A percentile compares a stretch with the other conserved stretches of the same genome.
phyloP scores from a whole-genome alignment of 1,284 basidiomycete species.

The Rhizopogon parksii region DNA sequence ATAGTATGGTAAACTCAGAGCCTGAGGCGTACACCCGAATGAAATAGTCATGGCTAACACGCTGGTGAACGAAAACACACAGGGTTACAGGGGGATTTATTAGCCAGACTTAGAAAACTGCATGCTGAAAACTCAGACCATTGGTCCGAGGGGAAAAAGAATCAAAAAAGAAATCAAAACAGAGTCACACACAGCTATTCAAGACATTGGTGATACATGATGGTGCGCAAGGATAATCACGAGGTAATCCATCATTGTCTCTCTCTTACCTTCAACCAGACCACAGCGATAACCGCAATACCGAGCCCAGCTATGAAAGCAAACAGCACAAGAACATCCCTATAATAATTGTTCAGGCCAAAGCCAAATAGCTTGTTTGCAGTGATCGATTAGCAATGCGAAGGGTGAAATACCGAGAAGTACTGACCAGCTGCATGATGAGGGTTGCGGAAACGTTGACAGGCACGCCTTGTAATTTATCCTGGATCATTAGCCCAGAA shows the following conservation, averaged over 20 bases:
- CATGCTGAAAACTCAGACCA: too few species aligned
- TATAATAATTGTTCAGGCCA: slow-evolving; percentile 66
- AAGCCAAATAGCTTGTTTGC: slow-evolving; percentile 71
- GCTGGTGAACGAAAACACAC: too few species aligned
- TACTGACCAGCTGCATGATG: slow-evolving; percentile 74
- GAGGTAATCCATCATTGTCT: slow-evolving; percentile 37
- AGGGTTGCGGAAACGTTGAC: slow-evolving; percentile 70
- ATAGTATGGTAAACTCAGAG: too few species aligned
- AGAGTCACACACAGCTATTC: too few species aligned
- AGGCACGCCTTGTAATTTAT: slow-evolving; percentile 74
- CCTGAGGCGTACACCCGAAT: too few species aligned
- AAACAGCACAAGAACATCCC: slow-evolving; percentile 80
- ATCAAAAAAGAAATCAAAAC: too few species aligned
- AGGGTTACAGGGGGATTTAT: too few species aligned
- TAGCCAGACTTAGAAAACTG: too few species aligned
- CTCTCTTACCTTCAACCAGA: slow-evolving; percentile 73
- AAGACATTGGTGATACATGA: too few species aligned
- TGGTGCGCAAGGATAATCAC: not conserved
- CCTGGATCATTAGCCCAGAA: slow-evolving; percentile 75
- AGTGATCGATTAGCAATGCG: not conserved
- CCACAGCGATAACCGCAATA: slow-evolving; percentile 58
- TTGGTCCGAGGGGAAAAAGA: too few species aligned
- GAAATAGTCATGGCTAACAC: too few species aligned
- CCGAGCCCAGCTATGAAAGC: slow-evolving; percentile 78
- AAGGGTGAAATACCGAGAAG: not conserved